These are phyloP conservation scores for Pascua guehoae DNA, from an alignment of 1,284 basidiomycete species.

Conservation along the genomic window DNA sequence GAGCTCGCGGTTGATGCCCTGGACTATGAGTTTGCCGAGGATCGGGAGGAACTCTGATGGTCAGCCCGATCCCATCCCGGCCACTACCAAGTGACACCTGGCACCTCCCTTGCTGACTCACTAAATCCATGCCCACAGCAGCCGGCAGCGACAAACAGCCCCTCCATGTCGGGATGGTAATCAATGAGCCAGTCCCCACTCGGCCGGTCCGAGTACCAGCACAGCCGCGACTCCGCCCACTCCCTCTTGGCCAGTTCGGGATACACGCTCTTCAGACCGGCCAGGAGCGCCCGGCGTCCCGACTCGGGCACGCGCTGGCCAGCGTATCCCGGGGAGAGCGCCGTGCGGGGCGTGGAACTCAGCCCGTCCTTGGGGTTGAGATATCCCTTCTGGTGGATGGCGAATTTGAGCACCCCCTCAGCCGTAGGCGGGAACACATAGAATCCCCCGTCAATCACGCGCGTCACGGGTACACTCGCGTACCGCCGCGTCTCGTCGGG, in stretches of 20 bases:
- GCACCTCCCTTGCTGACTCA: background rate
- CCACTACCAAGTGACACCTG: too few relatives aligned
- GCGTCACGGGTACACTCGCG: constrained; percentile 61
- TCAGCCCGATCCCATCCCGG: too few relatives aligned
- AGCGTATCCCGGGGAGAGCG: constrained; percentile 4
- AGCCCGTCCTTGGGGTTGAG: constrained; percentile 21
- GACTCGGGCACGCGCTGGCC: constrained; percentile 5
- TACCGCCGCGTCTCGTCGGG: constrained; percentile 61
- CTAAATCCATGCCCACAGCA: constrained; percentile 44
- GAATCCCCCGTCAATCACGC: constrained; percentile 66
- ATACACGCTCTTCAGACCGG: constrained; percentile 14
- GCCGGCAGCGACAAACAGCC: constrained; percentile 37
- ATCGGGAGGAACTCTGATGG: constrained; percentile 19
- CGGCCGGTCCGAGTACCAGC: constrained; percentile 41
- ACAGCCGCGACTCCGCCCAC: constrained; percentile 21
- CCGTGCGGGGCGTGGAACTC: constrained; percentile 9
- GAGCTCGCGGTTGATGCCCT: constrained; percentile 7
- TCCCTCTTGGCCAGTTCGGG: constrained; percentile 21
- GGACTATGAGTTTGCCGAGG: constrained; percentile 15
- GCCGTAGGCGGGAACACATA: constrained; percentile 62
- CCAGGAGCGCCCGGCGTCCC: constrained; percentile 7
- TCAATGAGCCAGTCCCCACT: constrained; percentile 48
- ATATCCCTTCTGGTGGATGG: constrained; percentile 41
- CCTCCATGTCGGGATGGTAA: constrained; percentile 24
- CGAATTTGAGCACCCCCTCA: constrained; percentile 39